Conservation (phyloP, 169 alveolate species). For the Theileria orientalis region DNA sequence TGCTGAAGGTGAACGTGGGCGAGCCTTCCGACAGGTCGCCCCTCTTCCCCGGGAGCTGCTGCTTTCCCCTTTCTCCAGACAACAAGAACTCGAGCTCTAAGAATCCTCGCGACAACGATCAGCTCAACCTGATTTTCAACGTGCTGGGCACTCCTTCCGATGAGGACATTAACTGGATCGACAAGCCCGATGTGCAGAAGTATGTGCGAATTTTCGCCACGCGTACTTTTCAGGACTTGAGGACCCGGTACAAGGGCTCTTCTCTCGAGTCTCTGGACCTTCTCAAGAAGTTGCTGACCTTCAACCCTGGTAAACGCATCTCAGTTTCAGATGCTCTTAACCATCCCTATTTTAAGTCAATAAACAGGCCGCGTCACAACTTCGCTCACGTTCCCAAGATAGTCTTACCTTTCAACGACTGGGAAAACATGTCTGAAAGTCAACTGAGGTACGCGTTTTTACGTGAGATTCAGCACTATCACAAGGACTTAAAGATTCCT, state of each 20-base stretch:
- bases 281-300: conserved; percentile 88
- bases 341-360: conserved; percentile 89
- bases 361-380: conserved; percentile 70
- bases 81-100: conserved; percentile 80
- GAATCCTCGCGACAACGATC: conserved; percentile 88
- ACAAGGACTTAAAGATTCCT: conserved; percentile 82
- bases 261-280: conserved; percentile 89
- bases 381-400: conserved; percentile 56
- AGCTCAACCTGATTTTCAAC: conserved; percentile 93
- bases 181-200: conserved; percentile 83
- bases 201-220: conserved; percentile 80
- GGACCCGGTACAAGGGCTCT: conserved; percentile 79
- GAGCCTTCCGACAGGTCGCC: conserved; percentile 94
- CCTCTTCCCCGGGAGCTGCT: conserved; percentile 94
- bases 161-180: conserved; percentile 87
- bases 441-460: conserved; percentile 82
- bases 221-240: conserved; percentile 76
- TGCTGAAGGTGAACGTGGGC: conserved; percentile 91
- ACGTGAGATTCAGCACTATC: conserved; percentile 79
- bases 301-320: conserved; percentile 89
- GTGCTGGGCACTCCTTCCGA: conserved; percentile 96
- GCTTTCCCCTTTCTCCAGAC: conserved; percentile 95
- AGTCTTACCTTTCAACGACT: conserved; percentile 86
- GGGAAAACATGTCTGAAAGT: conserved; percentile 87
- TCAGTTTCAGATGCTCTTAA: conserved; percentile 89